Evolutionary conservation across 2,329 filamentous ascomycete genomes (phyloP).

Genomic region (Ophiocordyceps sinensis): DNA sequence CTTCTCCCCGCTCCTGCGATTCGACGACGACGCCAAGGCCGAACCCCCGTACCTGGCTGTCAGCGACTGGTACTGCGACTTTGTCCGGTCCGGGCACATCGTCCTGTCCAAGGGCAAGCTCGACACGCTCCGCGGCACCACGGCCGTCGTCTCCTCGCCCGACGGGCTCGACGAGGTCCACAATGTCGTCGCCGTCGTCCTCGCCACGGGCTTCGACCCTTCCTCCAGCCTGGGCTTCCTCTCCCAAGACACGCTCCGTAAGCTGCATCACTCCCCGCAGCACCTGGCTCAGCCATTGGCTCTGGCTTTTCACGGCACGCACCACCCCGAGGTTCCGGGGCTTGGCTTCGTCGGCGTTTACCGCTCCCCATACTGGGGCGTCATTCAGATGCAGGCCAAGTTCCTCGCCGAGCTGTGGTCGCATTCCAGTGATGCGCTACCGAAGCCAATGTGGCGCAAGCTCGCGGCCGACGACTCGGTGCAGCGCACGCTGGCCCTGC

Average conservation of each 20-base stretch:
- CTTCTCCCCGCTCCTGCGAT: conserved; percentile 27
- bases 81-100: conserved; percentile 53
- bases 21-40: conserved; percentile 23
- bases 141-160: conserved; percentile 16
- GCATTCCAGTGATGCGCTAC: conserved; percentile 5
- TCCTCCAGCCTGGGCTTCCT: conserved; percentile 51
- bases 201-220: conserved; percentile 64
- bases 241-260: conserved; percentile 35
- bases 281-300: conserved; percentile 47
- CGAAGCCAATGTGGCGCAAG: conserved; percentile 20
- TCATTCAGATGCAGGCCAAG: conserved; percentile 76
- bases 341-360: conserved; percentile 77
- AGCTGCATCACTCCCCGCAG: conserved; percentile 40
- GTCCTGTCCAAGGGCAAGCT: conserved; percentile 32
- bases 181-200: conserved; percentile 51
- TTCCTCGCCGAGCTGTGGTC: conserved; percentile 50
- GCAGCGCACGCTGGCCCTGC: conserved; percentile 32
- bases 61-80: conserved; percentile 59
- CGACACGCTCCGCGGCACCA: conserved; percentile 17
- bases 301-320: conserved; percentile 52
- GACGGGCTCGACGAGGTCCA: conserved; percentile 21
- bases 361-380: conserved; percentile 70
- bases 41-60: conserved; percentile 53
- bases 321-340: conserved; percentile 43
- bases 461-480: conserved; percentile 29